These are phyloP conservation scores for Cyclocybe aegerita DNA, from an alignment of 768 basidiomycete genomes.

Conservation along the genomic window DNA sequence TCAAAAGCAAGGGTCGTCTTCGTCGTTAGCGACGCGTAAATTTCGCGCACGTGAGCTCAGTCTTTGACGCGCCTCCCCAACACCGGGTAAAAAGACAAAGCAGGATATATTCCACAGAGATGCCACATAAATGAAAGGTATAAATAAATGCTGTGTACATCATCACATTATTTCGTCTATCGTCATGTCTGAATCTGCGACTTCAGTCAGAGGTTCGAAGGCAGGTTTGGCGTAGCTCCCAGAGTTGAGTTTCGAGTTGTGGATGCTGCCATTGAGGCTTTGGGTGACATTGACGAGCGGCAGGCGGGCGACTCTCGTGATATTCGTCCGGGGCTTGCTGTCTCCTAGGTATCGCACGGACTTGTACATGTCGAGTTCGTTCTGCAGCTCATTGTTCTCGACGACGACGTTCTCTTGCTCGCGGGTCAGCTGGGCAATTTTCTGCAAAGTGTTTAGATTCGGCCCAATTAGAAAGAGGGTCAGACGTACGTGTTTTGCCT, in stretches of 20 bases:
- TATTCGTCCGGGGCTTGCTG: slow-evolving; percentile 51
- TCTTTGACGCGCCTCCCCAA: too few relatives aligned
- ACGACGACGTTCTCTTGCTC: slow-evolving; percentile 47
- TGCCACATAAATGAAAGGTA: neutral
- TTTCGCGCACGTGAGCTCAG: too few relatives aligned
- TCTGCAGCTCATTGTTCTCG: slow-evolving; percentile 45
- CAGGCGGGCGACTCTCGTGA: slow-evolving; percentile 49
- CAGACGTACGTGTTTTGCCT: slow-evolving; percentile 71
- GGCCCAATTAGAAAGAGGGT: neutral
- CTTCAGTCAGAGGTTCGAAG: slow-evolving; percentile 24
- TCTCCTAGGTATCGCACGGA: slow-evolving; percentile 50
- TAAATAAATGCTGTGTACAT: neutral
- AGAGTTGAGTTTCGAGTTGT: neutral
- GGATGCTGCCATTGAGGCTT: slow-evolving; percentile 28
- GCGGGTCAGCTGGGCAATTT: slow-evolving; percentile 43
- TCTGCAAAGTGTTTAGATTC: slow-evolving; percentile 29
- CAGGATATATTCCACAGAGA: neutral
- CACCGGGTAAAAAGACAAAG: neutral
- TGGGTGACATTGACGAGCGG: slow-evolving; percentile 46
- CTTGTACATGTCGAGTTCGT: slow-evolving; percentile 61
- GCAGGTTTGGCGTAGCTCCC: slow-evolving; percentile 2
- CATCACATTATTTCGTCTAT: slow-evolving; percentile 41
- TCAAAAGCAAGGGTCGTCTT: too few relatives aligned
- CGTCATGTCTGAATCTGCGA: slow-evolving; percentile 48
- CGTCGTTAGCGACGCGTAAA: too few relatives aligned